phyloP scores from a whole-genome alignment of 805 yeast species.

The Lachancea lanzarotensis region DNA sequence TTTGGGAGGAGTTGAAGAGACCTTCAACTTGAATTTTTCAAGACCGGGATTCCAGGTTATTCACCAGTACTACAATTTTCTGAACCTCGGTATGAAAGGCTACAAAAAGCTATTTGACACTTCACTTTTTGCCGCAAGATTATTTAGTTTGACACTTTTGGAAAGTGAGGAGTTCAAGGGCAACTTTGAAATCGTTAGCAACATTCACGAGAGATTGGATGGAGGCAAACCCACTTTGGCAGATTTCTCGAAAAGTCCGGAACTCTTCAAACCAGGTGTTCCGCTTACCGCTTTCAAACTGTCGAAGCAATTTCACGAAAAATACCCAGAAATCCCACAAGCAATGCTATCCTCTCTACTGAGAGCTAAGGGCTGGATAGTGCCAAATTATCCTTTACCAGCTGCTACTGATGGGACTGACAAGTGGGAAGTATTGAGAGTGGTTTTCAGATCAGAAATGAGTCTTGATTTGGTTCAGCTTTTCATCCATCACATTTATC shows the following conservation, averaged over 20 bases:
- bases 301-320: slow-evolving; percentile 46
- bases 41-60: slow-evolving; percentile 90
- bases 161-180: slow-evolving; percentile 56
- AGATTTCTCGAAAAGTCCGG: slow-evolving; percentile 30
- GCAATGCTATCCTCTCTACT: slow-evolving; percentile 62
- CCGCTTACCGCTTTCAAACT: slow-evolving; percentile 88
- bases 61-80: slow-evolving; percentile 78
- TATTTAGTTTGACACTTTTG: slow-evolving; percentile 40
- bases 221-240: slow-evolving; percentile 19
- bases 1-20: slow-evolving; percentile 83
- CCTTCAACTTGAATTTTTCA: slow-evolving; percentile 80
- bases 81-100: slow-evolving; percentile 68
- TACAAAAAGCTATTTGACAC: slow-evolving; percentile 53
- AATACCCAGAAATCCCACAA: slow-evolving; percentile 80
- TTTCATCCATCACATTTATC: slow-evolving; percentile 21
- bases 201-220: slow-evolving; percentile 59
- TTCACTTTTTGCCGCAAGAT: slow-evolving; percentile 67
- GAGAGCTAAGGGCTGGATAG: slow-evolving; percentile 76
- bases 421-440: slow-evolving; percentile 66
- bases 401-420: slow-evolving; percentile 39
- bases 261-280: slow-evolving; percentile 60
- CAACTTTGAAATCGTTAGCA: slow-evolving; percentile 67
- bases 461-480: slow-evolving; percentile 37
- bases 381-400: slow-evolving; percentile 86
- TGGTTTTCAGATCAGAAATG: slow-evolving; percentile 71